A percentile compares a stretch with the other conserved stretches of the same genome.
phyloP scores from a whole-genome alignment of 1,284 basidiomycete genomes.

The Sparassis latifolia region DNA sequence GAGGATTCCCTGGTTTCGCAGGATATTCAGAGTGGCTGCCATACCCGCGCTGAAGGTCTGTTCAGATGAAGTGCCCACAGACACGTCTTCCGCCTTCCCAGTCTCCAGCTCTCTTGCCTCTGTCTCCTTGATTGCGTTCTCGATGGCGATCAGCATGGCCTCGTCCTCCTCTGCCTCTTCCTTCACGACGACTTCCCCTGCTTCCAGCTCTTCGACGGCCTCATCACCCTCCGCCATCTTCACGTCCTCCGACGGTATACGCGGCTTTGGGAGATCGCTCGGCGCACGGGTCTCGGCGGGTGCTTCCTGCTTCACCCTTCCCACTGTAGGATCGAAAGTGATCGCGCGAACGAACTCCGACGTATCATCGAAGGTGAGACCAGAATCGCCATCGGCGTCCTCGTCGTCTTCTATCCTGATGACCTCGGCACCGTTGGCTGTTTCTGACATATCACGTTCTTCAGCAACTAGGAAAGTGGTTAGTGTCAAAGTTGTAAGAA shows the following conservation, averaged over 20 bases:
- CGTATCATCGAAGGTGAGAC: constrained; percentile 92
- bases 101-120: constrained; percentile 47
- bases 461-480: constrained; percentile 48
- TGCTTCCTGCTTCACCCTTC: constrained; percentile 41
- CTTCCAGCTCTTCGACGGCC: constrained; percentile 69
- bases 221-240: constrained; percentile 59
- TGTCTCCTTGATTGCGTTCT: constrained; percentile 52
- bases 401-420: constrained; percentile 60
- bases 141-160: constrained; percentile 69
- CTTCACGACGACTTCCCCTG: constrained; percentile 70
- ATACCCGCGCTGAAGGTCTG: constrained; percentile 77
- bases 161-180: constrained; percentile 71
- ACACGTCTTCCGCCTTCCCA: constrained; percentile 25
- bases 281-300: constrained; percentile 31
- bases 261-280: constrained; percentile 30
- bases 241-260: constrained; percentile 44
- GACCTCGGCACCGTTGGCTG: constrained; percentile 34
- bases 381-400: constrained; percentile 42
- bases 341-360: constrained; percentile 95
- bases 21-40: constrained; percentile 82
- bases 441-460: constrained; percentile 50
- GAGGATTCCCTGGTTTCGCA: constrained; percentile 90
- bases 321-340: constrained; percentile 48
- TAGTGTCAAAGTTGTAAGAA: constrained; percentile 7
- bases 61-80: constrained; percentile 62